These are phyloP conservation scores for Corylus americana DNA, from an alignment of 306 rosid genomes.

Conservation along the genomic window DNA sequence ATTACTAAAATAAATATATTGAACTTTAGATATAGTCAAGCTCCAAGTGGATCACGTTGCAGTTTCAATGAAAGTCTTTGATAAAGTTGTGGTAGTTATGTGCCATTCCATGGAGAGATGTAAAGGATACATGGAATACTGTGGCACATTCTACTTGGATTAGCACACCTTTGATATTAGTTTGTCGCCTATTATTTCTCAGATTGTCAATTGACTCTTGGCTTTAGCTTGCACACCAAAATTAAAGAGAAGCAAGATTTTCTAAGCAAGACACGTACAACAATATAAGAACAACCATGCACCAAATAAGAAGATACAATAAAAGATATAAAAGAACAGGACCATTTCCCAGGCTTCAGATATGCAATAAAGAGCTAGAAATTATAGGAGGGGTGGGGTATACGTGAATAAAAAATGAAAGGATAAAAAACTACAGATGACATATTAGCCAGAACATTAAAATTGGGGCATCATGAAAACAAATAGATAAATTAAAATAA, in stretches of 20 bases:
- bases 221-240: conserved; percentile 8
- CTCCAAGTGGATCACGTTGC: neutral
- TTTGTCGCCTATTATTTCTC: neutral
- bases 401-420: neutral
- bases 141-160: neutral
- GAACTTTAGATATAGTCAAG: conserved; percentile 1
- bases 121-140: neutral
- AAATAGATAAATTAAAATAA: conserved; percentile 7
- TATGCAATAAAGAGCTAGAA: neutral
- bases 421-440: neutral
- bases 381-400: neutral
- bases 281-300: conserved; percentile 9
- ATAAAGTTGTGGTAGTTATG: neutral
- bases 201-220: conserved; percentile 6
- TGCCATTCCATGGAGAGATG: neutral
- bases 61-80: neutral
- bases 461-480: conserved; percentile 5
- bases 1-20: neutral
- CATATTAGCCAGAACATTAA: neutral
- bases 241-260: neutral
- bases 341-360: neutral
- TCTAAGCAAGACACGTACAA: neutral
- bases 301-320: neutral
- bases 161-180: neutral
- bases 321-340: neutral